Base-by-base conservation (phyloP, 306 rosid genomes). In the Ormosia semicastrata region DNA sequence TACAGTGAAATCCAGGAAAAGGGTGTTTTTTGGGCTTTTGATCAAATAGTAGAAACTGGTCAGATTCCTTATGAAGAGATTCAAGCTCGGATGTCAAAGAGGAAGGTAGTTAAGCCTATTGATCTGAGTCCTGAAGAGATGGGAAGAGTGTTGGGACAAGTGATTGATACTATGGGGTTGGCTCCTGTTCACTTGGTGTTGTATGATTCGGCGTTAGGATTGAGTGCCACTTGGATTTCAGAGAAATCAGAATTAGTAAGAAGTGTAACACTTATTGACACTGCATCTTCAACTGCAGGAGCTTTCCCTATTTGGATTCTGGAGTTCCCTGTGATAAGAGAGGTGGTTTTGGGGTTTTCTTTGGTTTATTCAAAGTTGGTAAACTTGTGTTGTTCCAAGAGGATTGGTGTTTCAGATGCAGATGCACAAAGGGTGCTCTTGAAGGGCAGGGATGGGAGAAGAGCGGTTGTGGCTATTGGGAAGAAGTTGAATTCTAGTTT, bases 11-110 rank as follows among this genome's bases (percentile, higher is more conserved):
- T 95, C 72, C 86, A 88, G 49, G 98, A 93, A 41, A 92, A 87
- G 82, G 99, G 99, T 43, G 4, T 95, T 50, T 95, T 95, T 56
- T 95, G 94, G 97, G 99, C 99, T 7, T 93, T 95, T 85, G 99
- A 95, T 95, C 91, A 87, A 79, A 87, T 95, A 14, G 71, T 95
- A 12, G 98, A 88, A 85, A 95, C 99, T 13, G 99, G 99, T 80
- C 93, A 93, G 68, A 88, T 95, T 58, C 98, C 99, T 3, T 95
- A 90, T 82, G 97, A 95, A 47, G 97, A 95, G 64, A 87, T 95
- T 36, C 80, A 60, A 46, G 86, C 89, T 46, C 63, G 91, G 56
- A 81, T 88, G 76, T 72, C 89, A 0, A 83, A 89, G 85, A 84
- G 90, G 79, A 91, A 87, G 85, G 78, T 95, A 0, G 44, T 49